A percentile compares a stretch with the other conserved stretches of the same genome.
Conservation (phyloP, 106 monocot genomes). For the Platanthera guangdongensis region DNA sequence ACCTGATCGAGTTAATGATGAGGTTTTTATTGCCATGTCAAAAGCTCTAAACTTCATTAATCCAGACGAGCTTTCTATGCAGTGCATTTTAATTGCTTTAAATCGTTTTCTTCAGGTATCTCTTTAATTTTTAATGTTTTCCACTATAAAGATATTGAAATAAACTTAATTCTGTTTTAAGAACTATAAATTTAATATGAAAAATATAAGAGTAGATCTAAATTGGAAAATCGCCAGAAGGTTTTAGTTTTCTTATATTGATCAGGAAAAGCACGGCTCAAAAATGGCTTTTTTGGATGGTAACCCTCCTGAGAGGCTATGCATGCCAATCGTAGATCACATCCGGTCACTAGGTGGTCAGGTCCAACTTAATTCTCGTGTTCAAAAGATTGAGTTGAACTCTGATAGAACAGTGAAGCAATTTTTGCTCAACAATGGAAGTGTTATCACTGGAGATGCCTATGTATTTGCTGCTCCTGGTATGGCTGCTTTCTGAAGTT, state of each 20-base stretch:
- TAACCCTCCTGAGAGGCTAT: constrained; percentile 88
- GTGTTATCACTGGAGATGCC: constrained; percentile 66
- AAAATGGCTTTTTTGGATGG: constrained; percentile 99
- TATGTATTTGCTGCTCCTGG: constrained; percentile 90
- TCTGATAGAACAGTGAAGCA: constrained; percentile 79
- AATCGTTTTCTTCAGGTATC: constrained; percentile 93
- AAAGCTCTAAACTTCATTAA: constrained; percentile 99
- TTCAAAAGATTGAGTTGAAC: constrained; percentile 84
- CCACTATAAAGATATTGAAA: neutral
- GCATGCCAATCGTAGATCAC: constrained; percentile 85
- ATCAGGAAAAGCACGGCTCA: constrained; percentile 94
- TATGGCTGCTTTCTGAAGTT: constrained; percentile 15
- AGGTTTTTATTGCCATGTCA: constrained; percentile 99
- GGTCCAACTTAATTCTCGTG: constrained; percentile 71
- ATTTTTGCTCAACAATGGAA: constrained; percentile 72
- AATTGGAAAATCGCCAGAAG: neutral
- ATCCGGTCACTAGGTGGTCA: constrained; percentile 76
- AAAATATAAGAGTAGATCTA: constrained; percentile 2
- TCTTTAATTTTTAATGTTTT: neutral
- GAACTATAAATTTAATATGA: neutral
- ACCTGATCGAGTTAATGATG: constrained; percentile 92
- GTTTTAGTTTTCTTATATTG: neutral
- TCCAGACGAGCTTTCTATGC: constrained; percentile 98
- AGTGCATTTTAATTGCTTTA: constrained; percentile 93
- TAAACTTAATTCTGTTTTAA: neutral